phyloP scores from a whole-genome alignment of 805 yeast genomes.

The Candida peoriensis region DNA sequence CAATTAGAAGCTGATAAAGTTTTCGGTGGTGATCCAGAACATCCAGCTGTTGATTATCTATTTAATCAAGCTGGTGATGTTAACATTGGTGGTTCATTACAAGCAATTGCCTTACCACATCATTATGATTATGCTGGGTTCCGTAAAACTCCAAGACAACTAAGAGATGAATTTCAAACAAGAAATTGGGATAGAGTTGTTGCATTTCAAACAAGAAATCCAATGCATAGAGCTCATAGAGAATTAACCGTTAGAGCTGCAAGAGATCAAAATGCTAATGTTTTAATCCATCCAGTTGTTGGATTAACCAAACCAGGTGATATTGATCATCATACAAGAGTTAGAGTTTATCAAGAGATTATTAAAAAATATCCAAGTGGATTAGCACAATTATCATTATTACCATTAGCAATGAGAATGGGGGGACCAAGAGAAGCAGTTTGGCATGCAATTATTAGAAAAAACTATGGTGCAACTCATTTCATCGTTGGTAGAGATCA shows the following conservation, averaged over 20 bases:
- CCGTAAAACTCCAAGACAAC: conserved; percentile 86
- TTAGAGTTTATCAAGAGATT: conserved; percentile 88
- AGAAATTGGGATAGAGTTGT: conserved; percentile 87
- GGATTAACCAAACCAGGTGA: conserved; percentile 98
- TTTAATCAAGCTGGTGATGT: conserved; percentile 70
- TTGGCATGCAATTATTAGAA: conserved; percentile 96
- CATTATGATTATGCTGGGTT: conserved; percentile 88
- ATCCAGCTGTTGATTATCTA: conserved; percentile 82
- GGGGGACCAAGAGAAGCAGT: conserved; percentile 98
- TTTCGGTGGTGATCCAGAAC: conserved; percentile 95
- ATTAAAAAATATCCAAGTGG: conserved; percentile 92
- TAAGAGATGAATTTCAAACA: conserved; percentile 75
- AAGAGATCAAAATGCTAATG: conserved; percentile 80
- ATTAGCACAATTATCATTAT: conserved; percentile 79
- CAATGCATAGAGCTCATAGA: conserved; percentile 98
- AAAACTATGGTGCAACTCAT: conserved; percentile 94
- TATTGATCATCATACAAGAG: conserved; percentile 96
- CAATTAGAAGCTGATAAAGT: conserved; percentile 74
- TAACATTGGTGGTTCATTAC: conserved; percentile 83
- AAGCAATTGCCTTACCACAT: conserved; percentile 77
- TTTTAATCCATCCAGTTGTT: conserved; percentile 93
- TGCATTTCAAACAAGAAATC: conserved; percentile 97
- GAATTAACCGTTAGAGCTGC: conserved; percentile 96
- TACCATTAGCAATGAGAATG: conserved; percentile 98
- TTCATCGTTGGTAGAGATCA: conserved; percentile 98